Evolutionary conservation across 2,329 filamentous ascomycete species (phyloP).

Genomic region (Polytolypa hystricis): DNA sequence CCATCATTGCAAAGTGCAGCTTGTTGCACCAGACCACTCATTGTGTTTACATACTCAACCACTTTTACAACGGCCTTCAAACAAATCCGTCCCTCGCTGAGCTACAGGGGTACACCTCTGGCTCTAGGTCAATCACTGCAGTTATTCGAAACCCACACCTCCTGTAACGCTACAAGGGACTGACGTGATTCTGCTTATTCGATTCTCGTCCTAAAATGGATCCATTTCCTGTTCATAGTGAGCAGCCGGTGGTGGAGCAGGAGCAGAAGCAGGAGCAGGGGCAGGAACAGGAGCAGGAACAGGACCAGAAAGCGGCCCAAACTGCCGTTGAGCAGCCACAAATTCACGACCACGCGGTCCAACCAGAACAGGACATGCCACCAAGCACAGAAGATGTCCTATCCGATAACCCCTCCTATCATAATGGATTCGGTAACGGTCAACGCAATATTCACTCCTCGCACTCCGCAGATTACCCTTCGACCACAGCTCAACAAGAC

Average conservation of each 20-base stretch:
- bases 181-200: too few species aligned
- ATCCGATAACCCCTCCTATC: slow-evolving; percentile 15
- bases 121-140: too few species aligned
- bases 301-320: slow-evolving; percentile 1
- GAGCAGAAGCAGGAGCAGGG: background rate
- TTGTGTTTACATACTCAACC: too few species aligned
- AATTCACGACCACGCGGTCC: slow-evolving; percentile 13
- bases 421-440: slow-evolving; percentile 34
- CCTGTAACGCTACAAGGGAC: too few species aligned
- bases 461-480: slow-evolving; percentile 32
- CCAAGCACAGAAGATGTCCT: slow-evolving; percentile 29
- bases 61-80: too few species aligned
- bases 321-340: background rate
- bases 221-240: slow-evolving; percentile 6
- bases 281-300: background rate
- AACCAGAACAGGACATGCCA: slow-evolving; percentile 19
- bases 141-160: too few species aligned
- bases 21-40: too few species aligned
- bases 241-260: slow-evolving; percentile 6
- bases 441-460: slow-evolving; percentile 39
- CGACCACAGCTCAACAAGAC: slow-evolving; percentile 38
- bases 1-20: too few species aligned
- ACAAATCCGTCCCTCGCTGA: too few species aligned
- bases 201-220: slow-evolving; percentile 12
- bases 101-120: too few species aligned